Conservation (phyloP, 2,329 filamentous ascomycete genomes). For the Xylaria sp. region DNA sequence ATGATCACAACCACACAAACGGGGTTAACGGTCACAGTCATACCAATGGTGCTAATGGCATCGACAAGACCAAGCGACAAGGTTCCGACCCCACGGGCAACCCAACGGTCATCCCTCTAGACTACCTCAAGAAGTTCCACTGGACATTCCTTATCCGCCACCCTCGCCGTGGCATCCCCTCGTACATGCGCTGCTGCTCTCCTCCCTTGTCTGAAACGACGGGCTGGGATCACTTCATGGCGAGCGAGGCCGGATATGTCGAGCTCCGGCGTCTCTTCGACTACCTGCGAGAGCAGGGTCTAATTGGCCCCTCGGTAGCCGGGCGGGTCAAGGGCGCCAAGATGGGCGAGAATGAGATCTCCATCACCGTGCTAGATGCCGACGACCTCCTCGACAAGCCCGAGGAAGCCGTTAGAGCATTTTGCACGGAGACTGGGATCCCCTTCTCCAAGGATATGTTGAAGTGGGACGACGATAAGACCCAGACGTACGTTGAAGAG, state of each 20-base stretch:
- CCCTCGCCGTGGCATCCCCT: slow-evolving; percentile 88
- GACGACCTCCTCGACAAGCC: slow-evolving; percentile 93
- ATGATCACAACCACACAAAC: slow-evolving; percentile 1
- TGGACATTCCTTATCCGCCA: slow-evolving; percentile 98
- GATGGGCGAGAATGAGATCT: slow-evolving; percentile 49
- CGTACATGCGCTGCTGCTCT: slow-evolving; percentile 92
- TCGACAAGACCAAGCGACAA: slow-evolving; percentile 23
- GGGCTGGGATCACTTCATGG: slow-evolving; percentile 85
- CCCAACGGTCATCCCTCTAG: slow-evolving; percentile 81
- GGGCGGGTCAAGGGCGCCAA: slow-evolving; percentile 41
- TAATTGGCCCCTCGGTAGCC: slow-evolving; percentile 73
- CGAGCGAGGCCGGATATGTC: slow-evolving; percentile 85
- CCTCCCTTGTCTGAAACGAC: slow-evolving; percentile 83
- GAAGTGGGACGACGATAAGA: slow-evolving; percentile 78
- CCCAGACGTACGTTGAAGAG: slow-evolving; percentile 69
- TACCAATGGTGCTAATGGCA: slow-evolving; percentile 16
- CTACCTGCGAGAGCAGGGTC: slow-evolving; percentile 71
- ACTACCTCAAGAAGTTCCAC: slow-evolving; percentile 79
- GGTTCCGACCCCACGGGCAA: slow-evolving; percentile 67
- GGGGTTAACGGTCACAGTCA: slow-evolving; percentile 2
- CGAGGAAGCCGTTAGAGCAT: slow-evolving; percentile 73
- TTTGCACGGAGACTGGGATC: slow-evolving; percentile 81
- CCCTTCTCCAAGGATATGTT: slow-evolving; percentile 81
- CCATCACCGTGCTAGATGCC: slow-evolving; percentile 88
- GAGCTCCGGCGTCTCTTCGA: slow-evolving; percentile 89